These are phyloP conservation scores for Aspergillus ostianus DNA, from an alignment of 495 filamentous ascomycete species.

Conservation along the genomic window DNA sequence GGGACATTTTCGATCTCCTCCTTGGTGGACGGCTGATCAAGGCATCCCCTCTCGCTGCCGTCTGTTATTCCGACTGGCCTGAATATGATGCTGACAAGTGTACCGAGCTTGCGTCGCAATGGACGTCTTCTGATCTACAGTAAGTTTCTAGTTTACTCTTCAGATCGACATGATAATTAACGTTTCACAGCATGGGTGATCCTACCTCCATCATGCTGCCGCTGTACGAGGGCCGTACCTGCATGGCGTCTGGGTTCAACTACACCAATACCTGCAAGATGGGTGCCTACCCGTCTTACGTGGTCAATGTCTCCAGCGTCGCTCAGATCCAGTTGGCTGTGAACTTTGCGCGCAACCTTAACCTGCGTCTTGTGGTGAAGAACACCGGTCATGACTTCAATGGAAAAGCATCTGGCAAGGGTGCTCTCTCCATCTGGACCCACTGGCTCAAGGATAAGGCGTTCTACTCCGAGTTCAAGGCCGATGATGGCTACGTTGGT, in stretches of 20 bases:
- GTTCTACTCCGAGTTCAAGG: slow-evolving; percentile 35
- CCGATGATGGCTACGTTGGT: slow-evolving; percentile 39
- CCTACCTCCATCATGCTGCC: slow-evolving; percentile 46
- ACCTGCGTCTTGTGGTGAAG: slow-evolving; percentile 61
- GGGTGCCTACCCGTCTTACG: slow-evolving; percentile 58
- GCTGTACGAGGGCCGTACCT: slow-evolving; percentile 39
- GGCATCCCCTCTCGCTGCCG: slow-evolving; percentile 52
- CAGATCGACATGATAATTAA: neutral
- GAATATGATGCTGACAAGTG: slow-evolving; percentile 48
- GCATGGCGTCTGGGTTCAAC: slow-evolving; percentile 33
- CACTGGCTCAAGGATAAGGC: slow-evolving; percentile 52
- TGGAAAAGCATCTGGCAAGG: slow-evolving; percentile 57
- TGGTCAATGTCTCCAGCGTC: slow-evolving; percentile 55
- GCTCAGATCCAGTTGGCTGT: slow-evolving; percentile 58
- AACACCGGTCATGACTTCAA: slow-evolving; percentile 71
- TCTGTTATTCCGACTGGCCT: slow-evolving; percentile 50
- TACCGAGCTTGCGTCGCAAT: slow-evolving; percentile 19
- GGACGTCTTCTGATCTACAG: slow-evolving; percentile 31
- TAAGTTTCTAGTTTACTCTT: slow-evolving; percentile 13
- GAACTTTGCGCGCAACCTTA: slow-evolving; percentile 61
- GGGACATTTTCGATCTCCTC: slow-evolving; percentile 46
- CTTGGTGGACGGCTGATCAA: slow-evolving; percentile 51
- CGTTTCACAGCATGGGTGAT: slow-evolving; percentile 26
- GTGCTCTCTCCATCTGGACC: slow-evolving; percentile 60
- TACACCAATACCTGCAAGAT: slow-evolving; percentile 46